These are phyloP conservation scores for Alternaria tenuissima DNA, from an alignment of 2,329 filamentous ascomycete genomes.

Conservation along the genomic window DNA sequence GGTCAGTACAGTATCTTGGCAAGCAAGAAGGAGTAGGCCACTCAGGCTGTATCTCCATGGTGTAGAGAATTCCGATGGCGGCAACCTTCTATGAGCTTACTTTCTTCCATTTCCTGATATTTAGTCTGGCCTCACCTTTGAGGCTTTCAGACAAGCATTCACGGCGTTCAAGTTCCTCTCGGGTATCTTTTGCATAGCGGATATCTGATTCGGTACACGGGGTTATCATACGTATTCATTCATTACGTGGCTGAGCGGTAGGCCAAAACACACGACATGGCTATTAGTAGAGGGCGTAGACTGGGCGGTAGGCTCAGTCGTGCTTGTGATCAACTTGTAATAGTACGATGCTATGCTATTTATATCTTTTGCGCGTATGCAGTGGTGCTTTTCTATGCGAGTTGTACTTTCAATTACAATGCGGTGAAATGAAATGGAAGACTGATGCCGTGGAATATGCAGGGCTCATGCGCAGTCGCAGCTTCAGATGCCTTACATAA, in stretches of 20 bases:
- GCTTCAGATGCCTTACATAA: conserved; percentile 5
- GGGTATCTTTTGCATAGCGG: conserved; percentile 18
- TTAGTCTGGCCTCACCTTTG: conserved; percentile 3
- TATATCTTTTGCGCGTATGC: not conserved
- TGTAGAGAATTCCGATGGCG: not conserved
- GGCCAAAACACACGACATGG: conserved; percentile 10
- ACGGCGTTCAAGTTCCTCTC: conserved; percentile 28
- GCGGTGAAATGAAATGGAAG: not conserved
- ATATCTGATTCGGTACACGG: conserved; percentile 8
- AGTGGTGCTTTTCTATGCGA: not conserved
- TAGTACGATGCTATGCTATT: conserved; percentile 16
- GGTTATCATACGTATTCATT: conserved; percentile 9
- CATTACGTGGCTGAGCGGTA: conserved; percentile 9
- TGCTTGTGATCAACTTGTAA: conserved; percentile 25
- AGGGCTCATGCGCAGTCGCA: not conserved
- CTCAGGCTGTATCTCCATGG: not conserved
- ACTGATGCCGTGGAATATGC: not conserved
- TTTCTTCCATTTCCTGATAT: conserved; percentile 14
- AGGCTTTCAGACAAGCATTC: conserved; percentile 26
- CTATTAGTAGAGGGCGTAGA: conserved; percentile 9
- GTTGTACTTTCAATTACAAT: not conserved
- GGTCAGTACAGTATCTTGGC: conserved; percentile 81
- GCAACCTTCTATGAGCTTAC: conserved; percentile 12
- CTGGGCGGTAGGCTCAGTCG: conserved; percentile 13
- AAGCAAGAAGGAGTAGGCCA: conserved; percentile 36